Percentiles rank a stretch among this genome's conserved stretches.
Conservation (phyloP, 305 asterid genomes). For the Fraxinus nigra region DNA sequence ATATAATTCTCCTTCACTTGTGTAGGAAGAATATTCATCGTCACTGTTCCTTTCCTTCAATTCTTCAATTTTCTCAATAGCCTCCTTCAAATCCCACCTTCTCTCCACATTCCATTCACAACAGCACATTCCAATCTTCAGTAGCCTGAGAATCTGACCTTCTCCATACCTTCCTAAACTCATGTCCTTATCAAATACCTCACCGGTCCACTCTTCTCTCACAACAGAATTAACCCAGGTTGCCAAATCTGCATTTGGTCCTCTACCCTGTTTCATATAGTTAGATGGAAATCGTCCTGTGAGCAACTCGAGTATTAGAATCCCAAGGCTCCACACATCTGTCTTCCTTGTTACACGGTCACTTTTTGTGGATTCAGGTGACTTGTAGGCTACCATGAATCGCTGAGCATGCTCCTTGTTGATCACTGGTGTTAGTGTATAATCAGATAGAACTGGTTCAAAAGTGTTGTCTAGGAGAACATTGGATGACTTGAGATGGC, state of each 20-base stretch:
- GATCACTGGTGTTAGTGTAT: slow-evolving; percentile 48
- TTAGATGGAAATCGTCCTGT: slow-evolving; percentile 62
- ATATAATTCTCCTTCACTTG: slow-evolving; percentile 42
- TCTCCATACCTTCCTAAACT: slow-evolving; percentile 25
- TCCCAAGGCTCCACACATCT: slow-evolving; percentile 71
- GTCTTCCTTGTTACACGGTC: slow-evolving; percentile 40
- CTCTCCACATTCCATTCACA: slow-evolving; percentile 50
- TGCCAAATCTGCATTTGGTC: slow-evolving; percentile 55
- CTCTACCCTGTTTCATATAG: slow-evolving; percentile 55
- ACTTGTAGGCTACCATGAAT: slow-evolving; percentile 60
- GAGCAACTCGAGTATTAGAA: slow-evolving; percentile 55
- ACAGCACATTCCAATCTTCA: slow-evolving; percentile 65
- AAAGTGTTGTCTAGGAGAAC: slow-evolving; percentile 40
- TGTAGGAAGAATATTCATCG: slow-evolving; percentile 37
- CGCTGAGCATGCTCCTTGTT: slow-evolving; percentile 57
- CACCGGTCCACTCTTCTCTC: slow-evolving; percentile 60
- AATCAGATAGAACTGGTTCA: slow-evolving; percentile 52
- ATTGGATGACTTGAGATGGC: slow-evolving; percentile 69
- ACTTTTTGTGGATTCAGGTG: slow-evolving; percentile 47
- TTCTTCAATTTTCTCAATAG: slow-evolving; percentile 49
- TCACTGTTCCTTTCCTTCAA: slow-evolving; percentile 42
- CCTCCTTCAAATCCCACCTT: slow-evolving; percentile 58
- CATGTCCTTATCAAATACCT: slow-evolving; percentile 65
- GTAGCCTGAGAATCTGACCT: slow-evolving; percentile 51
- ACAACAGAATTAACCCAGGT: slow-evolving; percentile 63